Conservation (phyloP, 208 protist species). For the Entamoeba invadens region DNA sequence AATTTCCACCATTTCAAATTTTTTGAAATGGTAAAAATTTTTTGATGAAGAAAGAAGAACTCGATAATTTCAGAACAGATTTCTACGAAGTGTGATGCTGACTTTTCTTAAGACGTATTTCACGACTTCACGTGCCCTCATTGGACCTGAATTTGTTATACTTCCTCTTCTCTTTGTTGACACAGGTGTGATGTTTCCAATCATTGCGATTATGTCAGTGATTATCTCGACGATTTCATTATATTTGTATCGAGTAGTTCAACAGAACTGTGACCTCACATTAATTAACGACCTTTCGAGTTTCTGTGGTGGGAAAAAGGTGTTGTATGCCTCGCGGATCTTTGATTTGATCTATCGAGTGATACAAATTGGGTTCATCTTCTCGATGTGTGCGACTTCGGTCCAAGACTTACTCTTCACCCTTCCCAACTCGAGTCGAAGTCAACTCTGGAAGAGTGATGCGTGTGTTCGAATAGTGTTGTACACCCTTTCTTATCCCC, state of each 20-base stretch:
- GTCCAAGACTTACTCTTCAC: neutral
- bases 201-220: neutral
- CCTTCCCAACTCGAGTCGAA: neutral
- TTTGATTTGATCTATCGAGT: neutral
- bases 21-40: too few relatives aligned
- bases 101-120: neutral
- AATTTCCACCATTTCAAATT: too few relatives aligned
- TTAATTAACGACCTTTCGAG: neutral
- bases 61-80: too few relatives aligned
- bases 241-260: neutral
- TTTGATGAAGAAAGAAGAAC: too few relatives aligned
- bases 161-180: neutral
- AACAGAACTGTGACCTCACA: neutral
- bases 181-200: neutral
- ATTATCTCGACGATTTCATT: neutral
- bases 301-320: neutral
- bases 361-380: neutral
- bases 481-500: neutral
- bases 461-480: neutral
- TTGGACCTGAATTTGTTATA: neutral
- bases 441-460: neutral
- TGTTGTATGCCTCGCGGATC: neutral
- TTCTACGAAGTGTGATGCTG: too few relatives aligned
- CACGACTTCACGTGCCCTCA: neutral
- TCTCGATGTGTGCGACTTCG: neutral